Base-by-base conservation (phyloP, 352 stramenopile genomes). In the Pythium apleroticum region DNA sequence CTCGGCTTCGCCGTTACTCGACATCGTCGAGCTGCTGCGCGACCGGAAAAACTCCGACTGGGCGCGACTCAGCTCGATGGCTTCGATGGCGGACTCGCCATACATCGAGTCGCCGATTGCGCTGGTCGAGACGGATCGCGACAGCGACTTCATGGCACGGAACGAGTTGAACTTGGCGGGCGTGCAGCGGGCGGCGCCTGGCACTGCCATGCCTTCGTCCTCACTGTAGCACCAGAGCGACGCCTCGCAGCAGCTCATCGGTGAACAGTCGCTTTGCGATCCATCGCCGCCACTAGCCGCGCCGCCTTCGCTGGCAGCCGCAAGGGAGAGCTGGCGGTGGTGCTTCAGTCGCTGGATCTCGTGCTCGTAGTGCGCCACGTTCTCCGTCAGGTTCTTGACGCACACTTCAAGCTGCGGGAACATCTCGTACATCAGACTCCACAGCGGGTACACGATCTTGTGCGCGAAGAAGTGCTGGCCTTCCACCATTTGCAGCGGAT, bases 121-220 rank as follows among this genome's bases (percentile, higher is more conserved):
- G 52, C 59, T 62, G 2, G 55, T 63, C 27, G 65, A 68, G 2
- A 62, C 53, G 3, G 50, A 60, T 7, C 59, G 60, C 43, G 59
- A 68, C 2, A 68, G n/a, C 45, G 60, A 63, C 52, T 53, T 60
- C 59, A 65, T 57, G n/a, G 60, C 79, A 10, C 81, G 82, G 63
- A 95, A 95, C 56, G 84, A 95, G 57, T 91, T 92, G 52, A 95
- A 95, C 52, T 89, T 91, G 27, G 86, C 86, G 10, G 84, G 86
- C 20, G 83, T 91, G 66, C 84, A 88, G 33, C 82, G 77, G 3
- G 81, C 81, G 28, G 90, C 65, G 15, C 84, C 86, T n/a, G 81
- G 80, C 14, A 95, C 80, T 3, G 86, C 86, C 45, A 91, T 74
- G 35, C 86, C 86, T 69, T 92, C 86, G 43, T 91, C 76, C n/a